Conservation (phyloP, 1,139 yeast species). For the Saccharomyces hybrid region DNA sequence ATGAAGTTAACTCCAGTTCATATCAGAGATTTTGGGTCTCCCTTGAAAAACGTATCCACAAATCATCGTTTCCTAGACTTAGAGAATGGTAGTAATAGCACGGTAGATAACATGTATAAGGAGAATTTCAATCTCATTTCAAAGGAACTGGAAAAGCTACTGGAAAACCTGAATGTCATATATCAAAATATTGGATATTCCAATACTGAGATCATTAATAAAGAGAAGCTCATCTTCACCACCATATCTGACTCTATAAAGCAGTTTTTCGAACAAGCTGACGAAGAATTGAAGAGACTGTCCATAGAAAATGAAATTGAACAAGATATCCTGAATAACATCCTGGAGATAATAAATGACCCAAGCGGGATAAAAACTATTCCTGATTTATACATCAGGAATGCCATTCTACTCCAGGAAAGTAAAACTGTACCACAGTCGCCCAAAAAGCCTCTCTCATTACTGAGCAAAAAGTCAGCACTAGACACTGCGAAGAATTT, state of each 20-base stretch:
- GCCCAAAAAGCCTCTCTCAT: conserved; percentile 30
- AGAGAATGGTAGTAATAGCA: background rate
- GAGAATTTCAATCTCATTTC: conserved; percentile 33
- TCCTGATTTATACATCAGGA: conserved; percentile 36
- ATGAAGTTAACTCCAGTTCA: conserved; percentile 21
- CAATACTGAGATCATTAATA: conserved; percentile 31
- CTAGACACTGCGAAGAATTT: conserved; percentile 28
- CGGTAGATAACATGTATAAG: conserved; percentile 15
- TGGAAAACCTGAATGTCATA: no score
- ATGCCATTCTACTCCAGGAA: conserved; percentile 28
- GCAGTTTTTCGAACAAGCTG: conserved; percentile 33
- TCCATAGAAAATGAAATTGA: conserved; percentile 27
- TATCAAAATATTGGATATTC: conserved; percentile 33
- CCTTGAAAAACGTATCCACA: conserved; percentile 9
- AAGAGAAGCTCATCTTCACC: conserved; percentile 33
- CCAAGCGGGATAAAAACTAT: conserved; percentile 34
- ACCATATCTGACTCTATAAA: conserved; percentile 33
- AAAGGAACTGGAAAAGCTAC: conserved; percentile 28
- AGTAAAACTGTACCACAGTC: conserved; percentile 28
- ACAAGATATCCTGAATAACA: conserved; percentile 27
- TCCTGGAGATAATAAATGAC: conserved; percentile 32
- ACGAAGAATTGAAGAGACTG: conserved; percentile 29
- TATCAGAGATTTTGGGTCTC: conserved; percentile 19
- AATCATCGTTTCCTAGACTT: background rate
- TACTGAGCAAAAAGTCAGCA: conserved; percentile 30